A percentile compares a stretch with the other conserved stretches of the same genome.
phyloP scores from a whole-genome alignment of 768 basidiomycete genomes.

The Termitomyces sp. region DNA sequence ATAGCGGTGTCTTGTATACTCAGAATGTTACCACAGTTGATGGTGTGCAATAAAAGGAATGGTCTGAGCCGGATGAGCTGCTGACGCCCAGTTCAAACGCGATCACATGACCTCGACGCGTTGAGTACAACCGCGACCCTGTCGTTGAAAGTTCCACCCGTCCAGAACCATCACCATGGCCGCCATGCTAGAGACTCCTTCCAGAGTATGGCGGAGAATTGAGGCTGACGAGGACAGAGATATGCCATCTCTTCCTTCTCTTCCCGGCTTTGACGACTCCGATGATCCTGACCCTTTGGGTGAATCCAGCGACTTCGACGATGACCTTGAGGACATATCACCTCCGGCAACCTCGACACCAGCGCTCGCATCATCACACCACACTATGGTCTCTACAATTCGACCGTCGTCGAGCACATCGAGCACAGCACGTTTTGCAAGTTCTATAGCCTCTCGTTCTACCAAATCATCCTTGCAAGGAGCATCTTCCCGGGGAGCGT shows the following conservation, averaged over 20 bases:
- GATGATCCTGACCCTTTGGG: constrained; percentile 25
- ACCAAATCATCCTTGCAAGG: constrained; percentile 38
- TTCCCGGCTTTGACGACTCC: constrained; percentile 69
- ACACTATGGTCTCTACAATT: constrained; percentile 38
- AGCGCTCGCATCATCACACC: constrained; percentile 36
- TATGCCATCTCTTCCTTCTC: constrained; percentile 77
- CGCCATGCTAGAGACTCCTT: constrained; percentile 71
- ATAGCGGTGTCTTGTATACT: background rate
- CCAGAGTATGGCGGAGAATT: constrained; percentile 79
- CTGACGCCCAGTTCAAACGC: too few relatives aligned
- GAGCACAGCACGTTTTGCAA: constrained; percentile 44
- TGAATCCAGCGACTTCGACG: constrained; percentile 28
- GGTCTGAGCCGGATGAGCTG: too few relatives aligned
- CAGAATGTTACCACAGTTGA: background rate
- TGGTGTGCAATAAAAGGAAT: too few relatives aligned
- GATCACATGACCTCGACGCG: constrained; percentile 20
- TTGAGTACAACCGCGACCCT: background rate
- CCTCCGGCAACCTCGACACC: constrained; percentile 68
- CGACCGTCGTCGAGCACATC: constrained; percentile 38
- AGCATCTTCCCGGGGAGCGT: constrained; percentile 23
- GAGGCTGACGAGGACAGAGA: constrained; percentile 69
- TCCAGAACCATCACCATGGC: constrained; percentile 28
- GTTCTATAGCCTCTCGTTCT: constrained; percentile 45
- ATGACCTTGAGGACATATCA: constrained; percentile 33
- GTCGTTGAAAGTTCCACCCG: background rate